Evolutionary conservation across 2,329 filamentous ascomycete genomes (phyloP), one percentile per base, ranked within the genome.

Genomic region (Fusarium concolor): DNA sequence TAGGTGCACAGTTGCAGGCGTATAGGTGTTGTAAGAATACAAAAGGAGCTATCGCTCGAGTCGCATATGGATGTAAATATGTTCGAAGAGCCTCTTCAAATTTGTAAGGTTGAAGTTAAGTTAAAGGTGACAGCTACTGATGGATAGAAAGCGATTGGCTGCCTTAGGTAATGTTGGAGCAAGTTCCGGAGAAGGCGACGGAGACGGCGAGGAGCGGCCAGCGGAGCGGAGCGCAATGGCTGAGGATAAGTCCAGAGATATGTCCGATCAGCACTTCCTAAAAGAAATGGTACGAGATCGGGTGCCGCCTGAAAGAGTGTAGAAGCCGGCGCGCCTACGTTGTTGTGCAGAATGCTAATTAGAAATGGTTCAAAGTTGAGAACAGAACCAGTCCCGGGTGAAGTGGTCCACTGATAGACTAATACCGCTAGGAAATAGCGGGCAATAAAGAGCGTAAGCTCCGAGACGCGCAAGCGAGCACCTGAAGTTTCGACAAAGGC

Each of bases 161-260:
- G 51, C 22, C 29, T 53, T 65, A 46, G 60, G 61, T 59, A 64
- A 64, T 64, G 41, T 52, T 59, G 52, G 52, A 64, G 35, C 58
- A 58, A 54, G 54, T 54, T 68, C 65, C 66, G 63, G 70, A 59
- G 60, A 62, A 47, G 54, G 66, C 60, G 62, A 62, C 58, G 62
- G 70, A 57, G 53, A 66, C 56, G 56, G 68, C 66, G 70, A 71
- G 42, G 49, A 44, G 57, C 66, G 62, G 49, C 44, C 39, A 67
- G 35, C 44, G 41, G 62, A 69, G 56, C 56, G 49, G 45, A 70
- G 49, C 53, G 59, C 26, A 24, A 46, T 50, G 52, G 66, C 56
- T 66, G 52, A 46, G 62, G 55, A 62, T 33, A 58, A 51, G 53
- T 53, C 57, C 39, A 69, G 50, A 65, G 55, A 46, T 58, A 50